Evolutionary conservation across 2,329 filamentous ascomycete species (phyloP).

Genomic region (Cladorrhinum sp.): DNA sequence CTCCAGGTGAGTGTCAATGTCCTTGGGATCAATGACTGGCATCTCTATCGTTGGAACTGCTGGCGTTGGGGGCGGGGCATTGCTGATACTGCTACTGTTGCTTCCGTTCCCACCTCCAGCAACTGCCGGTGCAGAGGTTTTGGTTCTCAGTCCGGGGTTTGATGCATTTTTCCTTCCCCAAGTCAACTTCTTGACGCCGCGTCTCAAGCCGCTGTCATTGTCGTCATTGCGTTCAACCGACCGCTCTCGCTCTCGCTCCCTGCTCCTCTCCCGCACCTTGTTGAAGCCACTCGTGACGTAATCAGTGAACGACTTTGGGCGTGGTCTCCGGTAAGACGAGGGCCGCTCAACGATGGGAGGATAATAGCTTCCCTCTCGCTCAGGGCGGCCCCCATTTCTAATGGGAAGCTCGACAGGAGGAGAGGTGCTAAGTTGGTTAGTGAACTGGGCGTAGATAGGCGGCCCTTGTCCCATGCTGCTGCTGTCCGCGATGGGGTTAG

Average conservation of each 20-base stretch:
- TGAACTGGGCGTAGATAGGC: constrained; percentile 80
- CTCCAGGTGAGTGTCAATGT: constrained; percentile 57
- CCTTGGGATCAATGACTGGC: constrained; percentile 47
- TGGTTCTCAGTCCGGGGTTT: constrained; percentile 9
- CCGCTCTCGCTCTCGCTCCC: neutral
- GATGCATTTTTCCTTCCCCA: constrained; percentile 29
- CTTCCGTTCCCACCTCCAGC: constrained; percentile 36
- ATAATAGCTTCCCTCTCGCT: neutral
- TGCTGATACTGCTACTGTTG: neutral
- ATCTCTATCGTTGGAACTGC: constrained; percentile 5
- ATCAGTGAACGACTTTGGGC: constrained; percentile 52
- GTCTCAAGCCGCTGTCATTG: constrained; percentile 18
- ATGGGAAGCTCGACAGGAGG: constrained; percentile 12
- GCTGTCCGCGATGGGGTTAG: constrained; percentile 37
- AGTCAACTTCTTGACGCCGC: constrained; percentile 22
- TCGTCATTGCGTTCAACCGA: constrained; percentile 19
- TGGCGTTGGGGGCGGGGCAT: neutral
- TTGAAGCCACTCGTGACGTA: constrained; percentile 23
- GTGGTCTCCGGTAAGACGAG: constrained; percentile 29
- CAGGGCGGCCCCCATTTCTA: constrained; percentile 25
- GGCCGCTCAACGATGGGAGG: constrained; percentile 16
- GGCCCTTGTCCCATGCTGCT: constrained; percentile 44
- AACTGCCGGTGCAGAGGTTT: constrained; percentile 31
- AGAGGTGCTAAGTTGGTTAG: constrained; percentile 30
- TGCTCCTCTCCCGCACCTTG: constrained; percentile 15